Evolutionary conservation across 129 eudicot genomes (phyloP), one percentile per base, ranked within the genome.

Genomic region (Centella asiatica): DNA sequence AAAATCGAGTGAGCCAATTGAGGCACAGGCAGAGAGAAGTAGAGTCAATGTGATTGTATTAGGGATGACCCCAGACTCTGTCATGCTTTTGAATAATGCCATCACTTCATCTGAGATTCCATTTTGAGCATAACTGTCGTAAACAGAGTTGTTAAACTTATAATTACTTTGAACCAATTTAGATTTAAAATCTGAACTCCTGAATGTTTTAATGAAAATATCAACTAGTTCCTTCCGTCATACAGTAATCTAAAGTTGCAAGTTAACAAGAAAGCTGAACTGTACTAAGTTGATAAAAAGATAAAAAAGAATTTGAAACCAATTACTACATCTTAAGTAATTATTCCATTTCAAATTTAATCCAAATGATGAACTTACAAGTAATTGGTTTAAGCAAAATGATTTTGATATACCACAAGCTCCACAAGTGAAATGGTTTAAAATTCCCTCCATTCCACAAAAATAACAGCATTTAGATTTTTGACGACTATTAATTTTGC

Each of bases 71-170:
- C 84, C 79, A 42, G 70, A 75, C 23, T 74, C 84, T 70, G 64
- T 79, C 89, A 88, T 81, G 57, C 60, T 62, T 40, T 75, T 74
- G 62, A 81, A 84, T 44, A 88, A 50, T 15, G 80, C 71, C 61
- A 88, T 77, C 33, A 92, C 79, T 84, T 84, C 96, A 79, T 84
- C 75, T 45, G 94, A 78, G 31, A 69, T 73, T 20, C 96, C 96
- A 68, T 81, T 88, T 79, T 88, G 96, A 48, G 93, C 82, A 70
- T 74, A 88, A 51, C 96, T 87, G 60, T 59, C 31, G 59, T 50
- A 49, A 39, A 37, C 24, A 11, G 33, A 54, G 58, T 19, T 23
- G 47, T 32, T 50, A n/a, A 37, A 59, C 17, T 10, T 18, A 15
- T 42, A 6, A 4, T 24, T 4, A 14, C 4, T 23, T 25, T 20